Base-by-base conservation (phyloP, 2,329 filamentous ascomycete species). In the Monilinia aucupariae region DNA sequence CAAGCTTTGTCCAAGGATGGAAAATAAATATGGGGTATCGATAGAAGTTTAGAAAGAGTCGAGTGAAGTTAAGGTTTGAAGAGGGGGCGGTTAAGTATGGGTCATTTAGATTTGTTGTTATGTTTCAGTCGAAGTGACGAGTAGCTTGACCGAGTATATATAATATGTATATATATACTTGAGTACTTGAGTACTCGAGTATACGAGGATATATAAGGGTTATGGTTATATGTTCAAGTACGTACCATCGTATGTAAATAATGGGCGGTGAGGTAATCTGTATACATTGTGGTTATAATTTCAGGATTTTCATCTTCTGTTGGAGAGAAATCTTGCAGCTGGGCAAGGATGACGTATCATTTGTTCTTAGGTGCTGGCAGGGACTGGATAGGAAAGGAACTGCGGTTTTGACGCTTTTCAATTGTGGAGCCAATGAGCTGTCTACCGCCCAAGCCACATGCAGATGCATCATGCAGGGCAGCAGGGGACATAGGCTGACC, bases 111-210 rank as follows among this genome's bases (percentile, higher is more conserved):
- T 12, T 56, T 56, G 41, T 56, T 56, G 54, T 56, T 56, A 41
- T 62, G 63, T 61, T 61, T 61, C n/a, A 50, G 22, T 53, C 52
- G 37, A 25, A 41, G 32, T 48, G 30, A 55, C 27, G 27, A 54
- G 37, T 5, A 25, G 43, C 27, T 62, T 62, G 60, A 62, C 60
- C 60, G 60, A 62, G 60, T 47, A 61, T 47, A 56, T 62, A 62
- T 62, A 62, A 15, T 54, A 32, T 49, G 22, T 56, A 48, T 58
- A 58, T 58, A 48, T 55, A n/a, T 48, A 41, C 15, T 12, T 34
- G 27, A 30, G 6, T 30, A 30, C 6, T n/a, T n/a, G n/a, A n/a
- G n/a, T n/a, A n/a, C n/a, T n/a, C n/a, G n/a, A n/a, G n/a, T n/a
- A n/a, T n/a, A n/a, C n/a, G n/a, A n/a, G n/a, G n/a, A n/a, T n/a